A percentile compares a stretch with the other conserved stretches of the same genome.
These are phyloP conservation scores for Leccinum barrowsii DNA, from an alignment of 768 basidiomycete species.

Conservation along the genomic window DNA sequence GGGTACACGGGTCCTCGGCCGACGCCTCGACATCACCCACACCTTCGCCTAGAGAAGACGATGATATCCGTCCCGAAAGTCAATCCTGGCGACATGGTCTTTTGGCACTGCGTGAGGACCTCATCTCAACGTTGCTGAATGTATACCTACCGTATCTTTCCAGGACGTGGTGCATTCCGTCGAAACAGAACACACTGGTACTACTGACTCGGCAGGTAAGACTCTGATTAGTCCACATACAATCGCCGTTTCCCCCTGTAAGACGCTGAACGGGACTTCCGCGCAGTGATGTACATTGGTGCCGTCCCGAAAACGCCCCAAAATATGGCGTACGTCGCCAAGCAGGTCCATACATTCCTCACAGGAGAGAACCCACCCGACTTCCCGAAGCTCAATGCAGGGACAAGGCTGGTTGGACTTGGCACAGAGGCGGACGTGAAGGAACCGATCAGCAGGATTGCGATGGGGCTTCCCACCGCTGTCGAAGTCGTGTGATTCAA, in stretches of 20 bases:
- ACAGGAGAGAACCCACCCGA: slow-evolving; percentile 65
- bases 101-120: slow-evolving; percentile 61
- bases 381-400: slow-evolving; percentile 51
- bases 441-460: slow-evolving; percentile 32
- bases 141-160: slow-evolving; percentile 3
- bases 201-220: slow-evolving; percentile 53
- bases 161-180: slow-evolving; percentile 47
- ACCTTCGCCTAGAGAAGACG: slow-evolving; percentile 56
- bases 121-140: background rate
- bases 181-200: slow-evolving; percentile 50
- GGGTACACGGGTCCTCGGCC: slow-evolving; percentile 42
- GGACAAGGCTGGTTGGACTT: slow-evolving; percentile 37
- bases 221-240: background rate
- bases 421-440: slow-evolving; percentile 40
- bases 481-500: slow-evolving; percentile 10
- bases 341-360: slow-evolving; percentile 62
- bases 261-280: background rate
- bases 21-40: slow-evolving; percentile 58
- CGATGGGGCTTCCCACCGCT: slow-evolving; percentile 44
- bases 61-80: slow-evolving; percentile 74
- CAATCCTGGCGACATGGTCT: slow-evolving; percentile 72
- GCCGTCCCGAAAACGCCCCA: slow-evolving; percentile 62
- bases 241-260: background rate
- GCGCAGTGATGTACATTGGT: slow-evolving; percentile 72
- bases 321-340: slow-evolving; percentile 57